Conservation (phyloP, 1,284 basidiomycete species). For the Pyrrhoderma lamaoense region DNA sequence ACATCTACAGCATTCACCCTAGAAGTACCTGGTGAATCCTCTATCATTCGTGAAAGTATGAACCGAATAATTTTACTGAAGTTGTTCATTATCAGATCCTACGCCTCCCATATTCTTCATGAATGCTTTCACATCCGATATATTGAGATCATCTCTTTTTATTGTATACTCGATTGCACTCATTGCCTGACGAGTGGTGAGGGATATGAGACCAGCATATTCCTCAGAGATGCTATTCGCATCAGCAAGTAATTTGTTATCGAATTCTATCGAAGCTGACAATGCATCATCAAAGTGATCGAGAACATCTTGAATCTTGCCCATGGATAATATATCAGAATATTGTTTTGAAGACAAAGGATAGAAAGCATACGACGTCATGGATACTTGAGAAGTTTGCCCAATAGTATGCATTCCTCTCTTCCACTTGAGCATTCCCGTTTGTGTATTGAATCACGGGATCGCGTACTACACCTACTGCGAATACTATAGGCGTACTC, state of each 20-base stretch:
- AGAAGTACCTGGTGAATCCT: background rate
- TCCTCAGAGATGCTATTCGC: slow-evolving; percentile 26
- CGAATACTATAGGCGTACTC: slow-evolving; percentile 29
- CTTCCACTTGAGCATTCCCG: slow-evolving; percentile 20
- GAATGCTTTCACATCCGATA: slow-evolving; percentile 20
- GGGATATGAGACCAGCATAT: slow-evolving; percentile 33
- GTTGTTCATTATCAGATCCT: background rate
- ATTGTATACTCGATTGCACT: slow-evolving; percentile 35
- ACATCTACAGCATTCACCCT: slow-evolving; percentile 42
- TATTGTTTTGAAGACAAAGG: background rate
- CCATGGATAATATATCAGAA: background rate
- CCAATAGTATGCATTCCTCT: slow-evolving; percentile 30
- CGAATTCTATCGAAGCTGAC: slow-evolving; percentile 28
- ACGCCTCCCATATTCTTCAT: slow-evolving; percentile 17
- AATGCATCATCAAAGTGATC: slow-evolving; percentile 30
- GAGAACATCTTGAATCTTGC: slow-evolving; percentile 34
- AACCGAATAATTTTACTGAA: background rate
- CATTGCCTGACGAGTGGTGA: slow-evolving; percentile 34
- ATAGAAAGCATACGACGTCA: slow-evolving; percentile 19
- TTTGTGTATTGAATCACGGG: slow-evolving; percentile 31
- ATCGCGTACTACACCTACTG: slow-evolving; percentile 35
- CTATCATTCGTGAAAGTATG: background rate
- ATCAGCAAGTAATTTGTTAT: slow-evolving; percentile 29
- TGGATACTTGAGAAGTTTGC: slow-evolving; percentile 18
- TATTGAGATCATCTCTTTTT: slow-evolving; percentile 22